These are phyloP conservation scores for Fomitopsis schrenkii DNA, from an alignment of 1,284 basidiomycete genomes.

Conservation along the genomic window DNA sequence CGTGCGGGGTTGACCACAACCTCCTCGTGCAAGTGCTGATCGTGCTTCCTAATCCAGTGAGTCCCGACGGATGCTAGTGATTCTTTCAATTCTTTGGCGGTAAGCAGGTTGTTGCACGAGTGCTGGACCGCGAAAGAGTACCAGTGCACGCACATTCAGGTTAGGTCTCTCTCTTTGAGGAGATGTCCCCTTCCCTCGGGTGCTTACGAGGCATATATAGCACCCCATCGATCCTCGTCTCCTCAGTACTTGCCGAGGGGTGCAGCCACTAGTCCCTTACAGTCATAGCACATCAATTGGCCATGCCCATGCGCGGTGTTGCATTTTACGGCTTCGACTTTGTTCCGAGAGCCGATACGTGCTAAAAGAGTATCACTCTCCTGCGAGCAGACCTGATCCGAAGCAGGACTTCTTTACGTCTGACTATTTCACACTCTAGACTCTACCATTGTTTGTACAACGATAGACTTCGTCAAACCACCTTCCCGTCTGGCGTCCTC, in stretches of 20 bases:
- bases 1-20: too few relatives aligned
- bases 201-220: background rate
- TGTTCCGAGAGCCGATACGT: constrained; percentile 44
- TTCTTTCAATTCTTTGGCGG: too few relatives aligned
- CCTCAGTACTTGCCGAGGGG: background rate
- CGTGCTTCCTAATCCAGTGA: too few relatives aligned
- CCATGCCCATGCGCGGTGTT: constrained; percentile 13
- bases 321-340: constrained; percentile 45
- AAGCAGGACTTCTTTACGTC: constrained; percentile 40
- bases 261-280: background rate
- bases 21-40: too few relatives aligned
- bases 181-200: background rate
- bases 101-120: too few relatives aligned
- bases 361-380: constrained; percentile 43
- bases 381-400: constrained; percentile 39
- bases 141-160: background rate
- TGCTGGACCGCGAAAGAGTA: too few relatives aligned
- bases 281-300: background rate
- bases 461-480: constrained; percentile 38
- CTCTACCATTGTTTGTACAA: constrained; percentile 36
- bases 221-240: background rate
- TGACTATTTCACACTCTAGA: constrained; percentile 42
- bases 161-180: background rate
- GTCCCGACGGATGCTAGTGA: too few relatives aligned
- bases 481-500: too few relatives aligned